Conservation (phyloP, 2,329 filamentous ascomycete genomes). For the Colletotrichum sp. region DNA sequence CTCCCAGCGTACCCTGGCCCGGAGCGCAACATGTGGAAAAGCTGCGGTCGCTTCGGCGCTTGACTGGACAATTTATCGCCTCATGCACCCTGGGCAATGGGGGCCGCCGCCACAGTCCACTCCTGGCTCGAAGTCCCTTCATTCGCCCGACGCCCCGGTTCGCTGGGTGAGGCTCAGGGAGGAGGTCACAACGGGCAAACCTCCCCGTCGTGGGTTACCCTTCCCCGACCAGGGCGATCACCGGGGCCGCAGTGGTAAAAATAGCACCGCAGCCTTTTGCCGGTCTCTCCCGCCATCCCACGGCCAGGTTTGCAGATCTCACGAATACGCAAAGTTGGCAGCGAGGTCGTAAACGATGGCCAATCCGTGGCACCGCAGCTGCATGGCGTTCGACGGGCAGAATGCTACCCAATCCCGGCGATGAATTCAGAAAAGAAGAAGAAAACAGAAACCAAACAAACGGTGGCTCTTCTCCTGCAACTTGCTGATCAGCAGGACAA, state of each 20-base stretch:
- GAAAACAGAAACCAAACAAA: background rate
- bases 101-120: background rate
- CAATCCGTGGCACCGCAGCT: background rate
- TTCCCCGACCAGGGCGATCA: conserved; percentile 10
- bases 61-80: background rate
- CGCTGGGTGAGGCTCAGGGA: conserved; percentile 33
- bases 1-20: background rate
- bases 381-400: background rate
- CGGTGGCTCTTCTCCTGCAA: background rate
- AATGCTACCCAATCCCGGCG: background rate
- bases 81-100: background rate
- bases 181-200: conserved; percentile 27
- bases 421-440: background rate
- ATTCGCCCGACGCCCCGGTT: background rate
- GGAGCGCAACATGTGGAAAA: background rate
- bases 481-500: background rate
- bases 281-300: background rate
- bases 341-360: background rate
- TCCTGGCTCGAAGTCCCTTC: background rate
- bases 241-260: conserved; percentile 13
- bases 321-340: background rate
- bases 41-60: background rate
- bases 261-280: conserved; percentile 1
- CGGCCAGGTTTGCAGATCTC: background rate
- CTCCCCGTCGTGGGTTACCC: conserved; percentile 1